These are phyloP conservation scores for Tolypocladium tropicale DNA, from an alignment of 2,329 filamentous ascomycete species.

Conservation along the genomic window DNA sequence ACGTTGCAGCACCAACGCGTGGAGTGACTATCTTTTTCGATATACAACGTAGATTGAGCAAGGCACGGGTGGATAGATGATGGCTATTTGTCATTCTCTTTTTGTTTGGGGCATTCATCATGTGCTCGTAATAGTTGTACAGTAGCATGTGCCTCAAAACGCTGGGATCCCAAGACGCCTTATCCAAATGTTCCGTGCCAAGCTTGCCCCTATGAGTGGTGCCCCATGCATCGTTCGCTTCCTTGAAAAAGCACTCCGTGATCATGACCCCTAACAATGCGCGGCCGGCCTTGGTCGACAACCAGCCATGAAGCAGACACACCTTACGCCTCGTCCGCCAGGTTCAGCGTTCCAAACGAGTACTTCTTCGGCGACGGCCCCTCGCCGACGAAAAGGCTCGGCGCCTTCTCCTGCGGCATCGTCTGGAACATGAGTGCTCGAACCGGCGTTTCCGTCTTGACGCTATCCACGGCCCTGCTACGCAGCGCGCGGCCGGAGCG, in stretches of 20 bases:
- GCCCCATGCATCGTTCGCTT: not conserved
- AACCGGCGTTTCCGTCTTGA: constrained; percentile 21
- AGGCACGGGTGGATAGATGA: no score
- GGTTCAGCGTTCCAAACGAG: constrained; percentile 25
- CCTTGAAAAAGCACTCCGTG: not conserved
- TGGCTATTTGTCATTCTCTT: no score
- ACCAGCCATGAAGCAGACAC: no score
- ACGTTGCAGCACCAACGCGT: no score
- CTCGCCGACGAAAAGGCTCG: constrained; percentile 37
- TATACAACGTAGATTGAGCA: no score
- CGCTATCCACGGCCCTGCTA: constrained; percentile 12
- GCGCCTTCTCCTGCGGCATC: constrained; percentile 30
- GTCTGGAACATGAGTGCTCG: constrained; percentile 33
- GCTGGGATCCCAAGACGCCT: not conserved
- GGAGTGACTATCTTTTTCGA: no score
- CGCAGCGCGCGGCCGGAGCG: constrained; percentile 29
- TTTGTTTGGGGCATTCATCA: not conserved
- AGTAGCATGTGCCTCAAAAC: not conserved
- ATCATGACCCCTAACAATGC: not conserved
- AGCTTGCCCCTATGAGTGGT: not conserved
- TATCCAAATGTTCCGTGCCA: not conserved
- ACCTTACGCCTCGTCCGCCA: constrained; percentile 24
- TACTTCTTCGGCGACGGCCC: constrained; percentile 29
- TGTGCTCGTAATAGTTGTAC: not conserved
- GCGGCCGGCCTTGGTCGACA: no score